A percentile compares a stretch with the other conserved stretches of the same genome.
phyloP scores from a whole-genome alignment of 1,284 basidiomycete genomes.

The Ganoderma boninense region DNA sequence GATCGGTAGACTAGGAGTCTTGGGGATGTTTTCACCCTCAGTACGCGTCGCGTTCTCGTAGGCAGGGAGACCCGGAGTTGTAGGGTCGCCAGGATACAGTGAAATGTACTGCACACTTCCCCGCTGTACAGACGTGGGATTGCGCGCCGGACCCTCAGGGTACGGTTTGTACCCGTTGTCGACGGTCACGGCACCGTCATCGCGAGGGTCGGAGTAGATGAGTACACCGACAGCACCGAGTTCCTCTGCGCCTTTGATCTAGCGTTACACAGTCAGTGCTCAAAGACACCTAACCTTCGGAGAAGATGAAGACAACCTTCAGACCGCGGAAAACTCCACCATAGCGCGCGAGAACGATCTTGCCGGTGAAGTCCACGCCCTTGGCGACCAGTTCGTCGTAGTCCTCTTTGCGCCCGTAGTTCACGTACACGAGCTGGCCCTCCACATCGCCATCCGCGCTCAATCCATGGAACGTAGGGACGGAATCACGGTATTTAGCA shows the following conservation, averaged over 20 bases:
- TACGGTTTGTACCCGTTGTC: conserved; percentile 82
- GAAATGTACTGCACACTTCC: conserved; percentile 89
- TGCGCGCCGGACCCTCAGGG: conserved; percentile 89
- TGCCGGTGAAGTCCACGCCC: conserved; percentile 81
- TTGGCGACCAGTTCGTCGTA: conserved; percentile 45
- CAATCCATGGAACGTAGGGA: conserved; percentile 77
- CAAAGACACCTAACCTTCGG: neutral
- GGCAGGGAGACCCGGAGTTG: conserved; percentile 88
- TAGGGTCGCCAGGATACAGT: conserved; percentile 85
- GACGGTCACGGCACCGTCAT: conserved; percentile 86
- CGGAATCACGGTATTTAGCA: conserved; percentile 60
- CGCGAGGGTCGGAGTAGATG: conserved; percentile 91
- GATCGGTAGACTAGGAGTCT: conserved; percentile 84
- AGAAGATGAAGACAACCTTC: too few relatives aligned
- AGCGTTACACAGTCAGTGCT: neutral
- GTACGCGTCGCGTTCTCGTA: conserved; percentile 85
- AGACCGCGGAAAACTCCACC: conserved; percentile 86
- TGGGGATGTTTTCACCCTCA: conserved; percentile 76
- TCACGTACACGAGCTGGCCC: conserved; percentile 83
- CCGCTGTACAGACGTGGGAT: conserved; percentile 86
- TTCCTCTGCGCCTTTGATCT: conserved; percentile 86
- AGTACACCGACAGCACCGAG: conserved; percentile 78
- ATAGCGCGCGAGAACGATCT: conserved; percentile 88
- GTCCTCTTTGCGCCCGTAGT: conserved; percentile 79
- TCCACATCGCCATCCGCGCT: conserved; percentile 70